These are phyloP conservation scores for Ehretia macrophylla DNA, from an alignment of 257 asterid species.

Conservation along the genomic window DNA sequence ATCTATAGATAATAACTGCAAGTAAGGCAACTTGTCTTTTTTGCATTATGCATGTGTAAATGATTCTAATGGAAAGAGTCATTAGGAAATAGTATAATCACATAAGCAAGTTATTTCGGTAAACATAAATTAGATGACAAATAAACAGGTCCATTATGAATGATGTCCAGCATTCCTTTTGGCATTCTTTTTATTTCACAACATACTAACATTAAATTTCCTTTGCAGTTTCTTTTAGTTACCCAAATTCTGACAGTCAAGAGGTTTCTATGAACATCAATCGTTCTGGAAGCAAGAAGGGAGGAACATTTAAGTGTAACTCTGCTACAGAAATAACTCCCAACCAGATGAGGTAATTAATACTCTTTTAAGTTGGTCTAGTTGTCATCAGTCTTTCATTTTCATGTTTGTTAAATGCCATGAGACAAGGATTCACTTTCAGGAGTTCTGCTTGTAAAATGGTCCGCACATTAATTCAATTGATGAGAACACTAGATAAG, in stretches of 20 bases:
- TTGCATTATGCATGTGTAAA: no score
- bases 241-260: slow-evolving; percentile 66
- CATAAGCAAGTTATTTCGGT: no score
- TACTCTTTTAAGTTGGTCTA: slow-evolving; percentile 1
- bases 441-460: slow-evolving; percentile 98
- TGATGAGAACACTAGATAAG: slow-evolving; percentile 94
- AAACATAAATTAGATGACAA: no score
- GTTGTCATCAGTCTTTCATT: slow-evolving; percentile 3
- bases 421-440: slow-evolving; percentile 24
- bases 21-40: no score
- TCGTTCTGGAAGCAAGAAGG: slow-evolving; percentile 78
- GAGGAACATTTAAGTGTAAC: slow-evolving; percentile 63
- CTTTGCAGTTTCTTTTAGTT: slow-evolving; percentile 83
- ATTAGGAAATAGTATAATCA: no score
- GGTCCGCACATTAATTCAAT: slow-evolving; percentile 78
- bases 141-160: not conserved
- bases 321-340: slow-evolving; percentile 73
- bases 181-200: not conserved
- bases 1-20: no score
- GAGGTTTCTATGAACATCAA: slow-evolving; percentile 89
- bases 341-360: slow-evolving; percentile 75
- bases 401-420: slow-evolving; percentile 8
- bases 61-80: no score
- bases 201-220: slow-evolving; percentile 3
- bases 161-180: not conserved